These are phyloP conservation scores for Polygonum maritimum DNA, from an alignment of 148 eudicot genomes.

Conservation along the genomic window DNA sequence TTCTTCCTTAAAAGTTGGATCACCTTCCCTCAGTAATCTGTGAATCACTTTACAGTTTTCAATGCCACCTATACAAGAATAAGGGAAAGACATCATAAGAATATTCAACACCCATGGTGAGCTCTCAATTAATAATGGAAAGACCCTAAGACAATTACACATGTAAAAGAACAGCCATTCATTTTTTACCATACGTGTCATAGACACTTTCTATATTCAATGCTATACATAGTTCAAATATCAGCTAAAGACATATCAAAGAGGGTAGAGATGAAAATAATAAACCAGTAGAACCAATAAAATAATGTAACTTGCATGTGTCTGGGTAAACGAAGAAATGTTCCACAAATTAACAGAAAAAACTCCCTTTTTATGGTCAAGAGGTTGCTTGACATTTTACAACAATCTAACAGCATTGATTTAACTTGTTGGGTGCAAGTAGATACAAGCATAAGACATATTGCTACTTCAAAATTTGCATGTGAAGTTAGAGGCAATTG, in stretches of 20 bases:
- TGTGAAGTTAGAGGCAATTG: not conserved
- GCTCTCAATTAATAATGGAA: not conserved
- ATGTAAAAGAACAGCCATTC: not conserved
- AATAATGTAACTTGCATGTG: not conserved
- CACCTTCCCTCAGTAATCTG: constrained; percentile 83
- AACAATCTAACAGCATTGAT: not conserved
- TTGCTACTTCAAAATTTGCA: not conserved
- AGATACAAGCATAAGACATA: not conserved
- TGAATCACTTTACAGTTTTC: constrained; percentile 85
- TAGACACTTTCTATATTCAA: not conserved
- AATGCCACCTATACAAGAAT: constrained; percentile 68
- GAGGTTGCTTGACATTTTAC: not conserved
- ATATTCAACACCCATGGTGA: not conserved
- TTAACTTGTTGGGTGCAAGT: not conserved
- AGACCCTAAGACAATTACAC: not conserved
- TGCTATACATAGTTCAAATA: not conserved
- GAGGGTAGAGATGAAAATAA: not conserved
- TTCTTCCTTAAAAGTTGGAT: constrained; percentile 95
- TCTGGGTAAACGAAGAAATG: not conserved
- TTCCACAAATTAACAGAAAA: not conserved
- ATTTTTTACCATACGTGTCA: not conserved
- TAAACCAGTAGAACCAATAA: not conserved
- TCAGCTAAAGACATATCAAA: not conserved
- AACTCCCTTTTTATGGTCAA: not conserved
- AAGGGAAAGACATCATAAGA: not conserved